Evolutionary conservation across 768 basidiomycete species (phyloP).

Genomic region (Xanthoconium stramineum): DNA sequence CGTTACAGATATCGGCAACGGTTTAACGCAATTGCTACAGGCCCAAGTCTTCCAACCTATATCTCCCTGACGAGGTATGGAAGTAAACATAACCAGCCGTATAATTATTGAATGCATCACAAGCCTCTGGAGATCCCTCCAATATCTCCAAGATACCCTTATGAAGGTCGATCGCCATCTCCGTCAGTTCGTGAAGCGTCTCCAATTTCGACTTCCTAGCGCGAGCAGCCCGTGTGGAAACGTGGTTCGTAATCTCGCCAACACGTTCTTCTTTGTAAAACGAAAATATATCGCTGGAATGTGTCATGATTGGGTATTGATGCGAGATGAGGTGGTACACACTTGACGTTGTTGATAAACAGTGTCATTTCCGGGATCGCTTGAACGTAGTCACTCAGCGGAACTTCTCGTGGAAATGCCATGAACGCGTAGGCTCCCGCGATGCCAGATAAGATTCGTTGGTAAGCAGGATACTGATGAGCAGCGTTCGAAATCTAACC

Average conservation of each 20-base stretch:
- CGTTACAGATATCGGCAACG: no score
- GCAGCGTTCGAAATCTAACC: constrained; percentile 10
- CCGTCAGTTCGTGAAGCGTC: constrained; percentile 21
- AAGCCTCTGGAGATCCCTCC: constrained; percentile 12
- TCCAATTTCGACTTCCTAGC: constrained; percentile 26
- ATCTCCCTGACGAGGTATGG: constrained; percentile 27
- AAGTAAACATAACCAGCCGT: constrained; percentile 27
- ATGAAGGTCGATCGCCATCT: constrained; percentile 25
- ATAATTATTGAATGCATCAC: constrained; percentile 17
- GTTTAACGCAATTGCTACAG: background rate
- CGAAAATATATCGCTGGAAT: constrained; percentile 36
- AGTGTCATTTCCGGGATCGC: constrained; percentile 35
- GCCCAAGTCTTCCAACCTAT: constrained; percentile 22
- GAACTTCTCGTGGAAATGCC: constrained; percentile 33
- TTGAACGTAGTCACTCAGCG: constrained; percentile 36
- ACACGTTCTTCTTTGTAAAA: constrained; percentile 41
- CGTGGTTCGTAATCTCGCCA: constrained; percentile 34
- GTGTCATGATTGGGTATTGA: background rate
- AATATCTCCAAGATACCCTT: constrained; percentile 25
- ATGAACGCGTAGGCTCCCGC: constrained; percentile 35
- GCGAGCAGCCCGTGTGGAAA: constrained; percentile 32
- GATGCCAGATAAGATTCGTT: constrained; percentile 30
- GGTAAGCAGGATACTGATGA: constrained; percentile 25
- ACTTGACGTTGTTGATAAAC: constrained; percentile 38
- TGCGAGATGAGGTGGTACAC: constrained; percentile 7